Base-by-base conservation (phyloP, 441 rosid genomes). In the Flueggea neowawraea region DNA sequence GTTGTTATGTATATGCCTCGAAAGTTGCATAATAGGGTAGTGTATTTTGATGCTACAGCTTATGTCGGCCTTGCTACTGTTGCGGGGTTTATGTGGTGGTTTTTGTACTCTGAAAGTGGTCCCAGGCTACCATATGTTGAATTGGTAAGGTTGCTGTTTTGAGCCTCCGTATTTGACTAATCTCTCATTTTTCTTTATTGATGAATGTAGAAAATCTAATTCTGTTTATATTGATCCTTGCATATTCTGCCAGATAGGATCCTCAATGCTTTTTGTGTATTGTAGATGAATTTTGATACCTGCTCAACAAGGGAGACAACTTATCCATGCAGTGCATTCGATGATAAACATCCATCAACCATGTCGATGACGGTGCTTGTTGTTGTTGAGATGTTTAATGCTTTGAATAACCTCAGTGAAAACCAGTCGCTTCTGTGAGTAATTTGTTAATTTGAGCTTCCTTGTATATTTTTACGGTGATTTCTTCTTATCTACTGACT, bases 21-120 rank as follows among this genome's bases (percentile, higher is more conserved):
- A 36, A 36, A 5, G 14, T 47, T 47, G 14, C 4, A 10, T 47
- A 47, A 47, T 47, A 12, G 58, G 31, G 16, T 49, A 10, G 28
- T 52, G 13, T 56, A 15, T 54, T 63, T 64, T 61, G 52, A 58
- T 66, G 70, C 49, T 81, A 84, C 88, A 95, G 98, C 91, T 72
- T 91, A 95, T 82, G 99, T 95, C 54, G 99, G 99, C 62, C 88
- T 95, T 71, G 98, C 99, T 59, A 95, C 99, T 43, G 97, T 95
- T 75, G 97, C 90, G 17, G 99, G 99, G 72, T 95, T 95, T 63
- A 75, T 95, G 66, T 95, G 99, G 99, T 95, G 99, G 99, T 95
- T 85, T 71, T 65, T 86, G 58, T 91, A 95, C 79, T 81, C 95
- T 33, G 93, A 86, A 52, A 78, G 72, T 52, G 99, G 98, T 70